Evolutionary conservation across 1,284 basidiomycete genomes (phyloP), one percentile per base, ranked within the genome.

Genomic region (Cystobasidium pallidum): DNA sequence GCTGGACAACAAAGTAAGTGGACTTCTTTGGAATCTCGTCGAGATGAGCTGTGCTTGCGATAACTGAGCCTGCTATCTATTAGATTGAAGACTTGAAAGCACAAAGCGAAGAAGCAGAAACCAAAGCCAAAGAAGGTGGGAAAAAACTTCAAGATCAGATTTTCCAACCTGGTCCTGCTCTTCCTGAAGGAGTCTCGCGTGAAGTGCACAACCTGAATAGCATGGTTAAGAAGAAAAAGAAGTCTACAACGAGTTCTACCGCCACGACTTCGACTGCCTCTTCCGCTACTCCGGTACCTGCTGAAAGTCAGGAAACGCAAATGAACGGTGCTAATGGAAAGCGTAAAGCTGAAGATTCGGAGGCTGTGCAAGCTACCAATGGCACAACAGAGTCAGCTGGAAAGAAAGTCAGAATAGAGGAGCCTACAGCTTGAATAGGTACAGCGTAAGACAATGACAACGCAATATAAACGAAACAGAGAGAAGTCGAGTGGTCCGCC

Each of bases 141-240:
- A 74, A 75, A 32, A 45, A 47, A 1, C 65, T 74, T 1, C 71
- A 75, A 52, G 76, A 78, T 43, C 68, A 73, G 17, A 68, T 77
- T 32, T 63, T 77, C 28, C 59, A 70, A 49, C 68, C 73, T 15
- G 51, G 54, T 30, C 65, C 63, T 7, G 55, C 47, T 7, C 36
- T 73, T n/a, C 52, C 71, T 2, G 49, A 61, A 26, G 70, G 64
- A 1, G 30, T 57, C 15, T 58, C 57, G 8, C 75, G 64, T 0
- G 36, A 66, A 19, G 75, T 77, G 11, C 78, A 78, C 74, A 75
- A 78, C 70, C 59, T 78, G 6, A 76, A 73, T 32, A 72, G 66
- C 51, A 58, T 78, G 49, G 78, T 78, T 66, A 78, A 78, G 70
- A 76, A 75, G 65, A 78, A 78, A 75, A 77, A 77, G 75, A 76